Evolutionary conservation across 1,284 basidiomycete genomes (phyloP).

Genomic region (Sporisorium iseilematis-ciliati): DNA sequence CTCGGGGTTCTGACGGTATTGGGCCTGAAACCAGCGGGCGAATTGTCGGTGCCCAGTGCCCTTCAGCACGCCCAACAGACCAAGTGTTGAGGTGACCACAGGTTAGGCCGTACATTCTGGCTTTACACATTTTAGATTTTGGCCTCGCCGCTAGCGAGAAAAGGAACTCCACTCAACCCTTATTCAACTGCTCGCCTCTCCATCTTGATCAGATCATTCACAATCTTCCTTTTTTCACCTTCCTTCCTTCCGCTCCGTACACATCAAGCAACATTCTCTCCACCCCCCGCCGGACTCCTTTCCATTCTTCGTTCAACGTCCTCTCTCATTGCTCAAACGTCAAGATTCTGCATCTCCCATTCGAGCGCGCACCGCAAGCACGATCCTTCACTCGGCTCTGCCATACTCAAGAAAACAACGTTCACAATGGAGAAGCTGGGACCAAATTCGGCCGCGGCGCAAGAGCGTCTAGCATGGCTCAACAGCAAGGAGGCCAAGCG

Average conservation of each 20-base stretch:
- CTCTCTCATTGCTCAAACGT: neutral
- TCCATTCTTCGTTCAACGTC: neutral
- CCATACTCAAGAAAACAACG: neutral
- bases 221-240: no score
- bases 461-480: conserved; percentile 37
- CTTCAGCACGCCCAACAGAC: neutral
- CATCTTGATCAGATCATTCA: no score
- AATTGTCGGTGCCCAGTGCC: neutral
- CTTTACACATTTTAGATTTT: no score
- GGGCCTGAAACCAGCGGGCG: neutral
- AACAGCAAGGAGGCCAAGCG: conserved; percentile 36
- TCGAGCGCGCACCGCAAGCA: conserved; percentile 1
- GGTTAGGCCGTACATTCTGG: no score
- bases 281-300: neutral
- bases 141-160: neutral
- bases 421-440: conserved; percentile 26
- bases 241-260: neutral
- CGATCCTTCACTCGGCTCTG: neutral
- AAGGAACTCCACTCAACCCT: neutral
- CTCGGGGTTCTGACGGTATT: neutral
- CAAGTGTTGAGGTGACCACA: no score
- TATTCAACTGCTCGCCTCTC: no score
- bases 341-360: neutral
- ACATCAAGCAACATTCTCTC: neutral
- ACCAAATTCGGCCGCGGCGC: conserved; percentile 19